Conservation (phyloP, 2,329 filamentous ascomycete species). For the Hymenoscyphus salicellus region DNA sequence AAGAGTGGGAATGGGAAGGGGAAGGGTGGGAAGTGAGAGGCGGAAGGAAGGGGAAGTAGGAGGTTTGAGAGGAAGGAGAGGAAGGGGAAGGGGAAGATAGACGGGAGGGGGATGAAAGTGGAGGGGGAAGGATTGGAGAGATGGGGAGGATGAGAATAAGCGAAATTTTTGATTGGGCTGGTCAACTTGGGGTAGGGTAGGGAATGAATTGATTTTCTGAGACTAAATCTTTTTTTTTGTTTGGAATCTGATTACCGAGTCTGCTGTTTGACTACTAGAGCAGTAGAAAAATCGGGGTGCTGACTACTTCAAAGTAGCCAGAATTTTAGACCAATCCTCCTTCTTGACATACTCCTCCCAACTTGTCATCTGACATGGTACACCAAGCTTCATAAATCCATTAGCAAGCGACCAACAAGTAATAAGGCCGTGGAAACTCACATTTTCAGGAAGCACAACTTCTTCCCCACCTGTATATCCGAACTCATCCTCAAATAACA, state of each 20-base stretch:
- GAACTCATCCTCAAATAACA: conserved; percentile 30
- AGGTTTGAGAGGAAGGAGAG: background rate
- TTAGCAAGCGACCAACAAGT: conserved; percentile 1
- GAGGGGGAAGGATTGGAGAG: too few relatives aligned
- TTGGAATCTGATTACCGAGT: background rate
- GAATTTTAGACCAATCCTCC: conserved; percentile 27
- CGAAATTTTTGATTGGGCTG: too few relatives aligned
- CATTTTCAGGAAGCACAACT: conserved; percentile 32
- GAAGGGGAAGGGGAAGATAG: background rate
- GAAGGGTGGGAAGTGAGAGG: background rate
- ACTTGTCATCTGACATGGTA: conserved; percentile 18
- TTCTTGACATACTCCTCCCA: conserved; percentile 23
- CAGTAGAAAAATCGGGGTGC: background rate
- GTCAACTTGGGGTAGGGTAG: too few relatives aligned
- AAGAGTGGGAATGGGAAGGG: background rate
- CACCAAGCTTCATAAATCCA: conserved; percentile 17
- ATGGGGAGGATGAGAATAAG: too few relatives aligned
- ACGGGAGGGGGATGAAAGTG: background rate
- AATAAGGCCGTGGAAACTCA: conserved; percentile 9
- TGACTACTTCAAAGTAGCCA: conserved; percentile 7
- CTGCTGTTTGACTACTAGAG: background rate
- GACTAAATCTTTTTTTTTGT: background rate
- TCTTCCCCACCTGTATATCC: conserved; percentile 39
- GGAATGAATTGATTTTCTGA: background rate
- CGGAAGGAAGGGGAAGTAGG: background rate